These are phyloP conservation scores for Botrytis medusae DNA, from an alignment of 2,329 filamentous ascomycete species.

Conservation along the genomic window DNA sequence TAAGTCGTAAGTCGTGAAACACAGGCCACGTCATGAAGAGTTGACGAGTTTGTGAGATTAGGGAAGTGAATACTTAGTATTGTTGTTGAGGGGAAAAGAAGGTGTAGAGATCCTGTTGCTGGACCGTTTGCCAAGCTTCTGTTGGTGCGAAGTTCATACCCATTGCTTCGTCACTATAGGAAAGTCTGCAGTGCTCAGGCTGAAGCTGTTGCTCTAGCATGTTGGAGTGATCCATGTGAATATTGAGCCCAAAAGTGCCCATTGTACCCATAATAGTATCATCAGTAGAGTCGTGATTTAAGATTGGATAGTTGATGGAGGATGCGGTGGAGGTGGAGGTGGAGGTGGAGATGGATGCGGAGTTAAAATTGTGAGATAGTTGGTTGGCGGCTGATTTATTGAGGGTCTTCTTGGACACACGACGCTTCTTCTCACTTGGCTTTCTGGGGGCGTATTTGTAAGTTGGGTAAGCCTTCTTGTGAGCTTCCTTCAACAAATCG, in stretches of 20 bases:
- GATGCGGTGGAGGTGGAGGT: background rate
- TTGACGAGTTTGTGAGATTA: background rate
- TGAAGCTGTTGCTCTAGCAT: background rate
- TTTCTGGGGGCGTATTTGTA: constrained; percentile 16
- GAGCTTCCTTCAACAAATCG: background rate
- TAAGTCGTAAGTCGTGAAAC: background rate
- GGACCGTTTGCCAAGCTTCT: background rate
- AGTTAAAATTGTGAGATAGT: background rate
- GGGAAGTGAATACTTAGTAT: background rate
- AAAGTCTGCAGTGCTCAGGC: background rate
- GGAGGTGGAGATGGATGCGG: background rate
- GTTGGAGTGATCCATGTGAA: background rate
- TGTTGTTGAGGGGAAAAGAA: background rate
- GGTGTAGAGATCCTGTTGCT: background rate
- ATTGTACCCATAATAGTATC: background rate
- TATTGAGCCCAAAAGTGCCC: background rate
- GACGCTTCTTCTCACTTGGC: constrained; percentile 9
- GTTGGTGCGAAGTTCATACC: background rate
- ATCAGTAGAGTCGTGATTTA: background rate
- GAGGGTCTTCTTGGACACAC: background rate
- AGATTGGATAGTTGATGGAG: background rate
- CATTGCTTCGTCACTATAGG: background rate
- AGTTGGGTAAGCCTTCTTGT: background rate
- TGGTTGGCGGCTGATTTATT: background rate
- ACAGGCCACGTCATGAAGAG: background rate